Evolutionary conservation across 192 early-diverging fungal genomes (phyloP).

Genomic region (Coemansia sp.): DNA sequence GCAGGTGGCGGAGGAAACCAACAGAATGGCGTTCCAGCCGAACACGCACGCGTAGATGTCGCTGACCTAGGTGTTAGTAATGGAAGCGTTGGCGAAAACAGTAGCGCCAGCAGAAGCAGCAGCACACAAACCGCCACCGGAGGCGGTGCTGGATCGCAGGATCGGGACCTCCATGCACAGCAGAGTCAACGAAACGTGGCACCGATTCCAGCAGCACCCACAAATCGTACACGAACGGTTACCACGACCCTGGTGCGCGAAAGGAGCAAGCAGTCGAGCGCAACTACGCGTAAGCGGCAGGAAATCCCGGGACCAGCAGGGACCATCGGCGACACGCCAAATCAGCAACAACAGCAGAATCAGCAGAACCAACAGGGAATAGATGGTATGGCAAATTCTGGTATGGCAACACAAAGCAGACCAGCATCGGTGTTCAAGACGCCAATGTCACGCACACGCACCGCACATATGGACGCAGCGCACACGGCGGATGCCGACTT

Average conservation of each 20-base stretch:
- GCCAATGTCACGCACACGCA: slow-evolving; percentile 15
- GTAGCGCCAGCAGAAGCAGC: neutral
- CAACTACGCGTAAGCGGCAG: slow-evolving; percentile 8
- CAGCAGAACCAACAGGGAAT: neutral
- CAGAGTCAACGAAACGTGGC: neutral
- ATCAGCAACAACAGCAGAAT: too few species aligned
- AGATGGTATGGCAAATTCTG: neutral
- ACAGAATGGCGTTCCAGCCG: neutral
- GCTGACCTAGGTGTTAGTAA: too few species aligned
- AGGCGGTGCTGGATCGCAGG: neutral
- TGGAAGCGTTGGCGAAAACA: neutral
- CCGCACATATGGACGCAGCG: slow-evolving; percentile 14
- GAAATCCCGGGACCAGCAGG: slow-evolving; percentile 44
- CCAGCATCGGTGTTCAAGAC: slow-evolving; percentile 37
- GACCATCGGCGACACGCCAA: slow-evolving; percentile 7
- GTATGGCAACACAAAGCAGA: slow-evolving; percentile 14
- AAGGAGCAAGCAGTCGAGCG: slow-evolving; percentile 3
- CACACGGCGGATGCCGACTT: slow-evolving; percentile 36
- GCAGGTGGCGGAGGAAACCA: neutral
- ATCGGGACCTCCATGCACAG: neutral
- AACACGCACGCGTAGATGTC: too few species aligned
- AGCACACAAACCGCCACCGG: neutral
- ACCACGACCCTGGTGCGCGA: slow-evolving; percentile 32
- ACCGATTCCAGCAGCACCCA: neutral
- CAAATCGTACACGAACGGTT: slow-evolving; percentile 4